Base-by-base conservation (phyloP, 1,139 yeast genomes). In the Lodderomyces metapsilosis region DNA sequence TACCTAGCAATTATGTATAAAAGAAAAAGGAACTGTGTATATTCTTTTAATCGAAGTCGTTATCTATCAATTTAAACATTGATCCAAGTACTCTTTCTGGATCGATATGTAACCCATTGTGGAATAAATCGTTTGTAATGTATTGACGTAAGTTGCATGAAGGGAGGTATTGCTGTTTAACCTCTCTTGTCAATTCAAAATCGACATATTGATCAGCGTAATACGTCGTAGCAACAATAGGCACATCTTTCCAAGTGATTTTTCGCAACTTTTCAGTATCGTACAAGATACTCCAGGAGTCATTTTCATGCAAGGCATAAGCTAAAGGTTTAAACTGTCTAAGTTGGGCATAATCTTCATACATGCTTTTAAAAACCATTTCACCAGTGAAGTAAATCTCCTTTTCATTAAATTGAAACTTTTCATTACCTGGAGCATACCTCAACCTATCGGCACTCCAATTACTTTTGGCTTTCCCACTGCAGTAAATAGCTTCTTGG, bases 401-500 rank as follows among this genome's bases (percentile, higher is more conserved):
- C 9, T 43, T 34, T 4, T 44, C 45, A 6, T 48, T 43, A 41
- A 49, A 59, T 1, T 62, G 63, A 48, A 59, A 70, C 11, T 49
- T 42, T 13, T 49, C 50, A 45, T 68, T 59, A 5, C 56, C 65
- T 2, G 59, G 52, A 2, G 43, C 39, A 25, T 57, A 52, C 38
- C 77, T 59, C 28, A 66, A 51, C 39, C 76, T 58, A 22, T 73
- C 71, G 2, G 82, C 82, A 15, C 76, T 58, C 84, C 84, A 78
- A 39, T 64, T 49, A 2, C 77, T 61, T 4, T 49, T 42, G 36
- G 52, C 48, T 40, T 51, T 48, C 0, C 71, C 71, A 49, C 76
- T 79, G 48, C 76, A 63, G 51, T 79, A 78, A 13, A 78, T 78
- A 5, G 81, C 78, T 49, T 79, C 84, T 49, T 78, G 82, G 50